These are phyloP conservation scores for Ceratobasidium sp. DNA, from an alignment of 1,284 basidiomycete species.

Conservation along the genomic window DNA sequence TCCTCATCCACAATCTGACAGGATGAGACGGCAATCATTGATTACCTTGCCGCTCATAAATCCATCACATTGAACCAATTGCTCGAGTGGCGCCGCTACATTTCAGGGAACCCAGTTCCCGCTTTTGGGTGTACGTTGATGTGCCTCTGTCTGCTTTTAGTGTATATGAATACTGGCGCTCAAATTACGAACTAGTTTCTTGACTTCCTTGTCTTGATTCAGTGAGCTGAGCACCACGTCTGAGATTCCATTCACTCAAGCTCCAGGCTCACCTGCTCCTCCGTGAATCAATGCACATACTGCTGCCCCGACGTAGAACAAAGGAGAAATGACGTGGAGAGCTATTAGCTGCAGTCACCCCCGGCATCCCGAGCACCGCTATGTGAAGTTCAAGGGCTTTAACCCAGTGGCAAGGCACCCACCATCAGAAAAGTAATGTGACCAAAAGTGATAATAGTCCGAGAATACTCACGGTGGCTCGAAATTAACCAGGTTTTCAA, in stretches of 20 bases:
- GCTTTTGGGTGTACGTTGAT: slow-evolving; percentile 14
- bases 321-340: not conserved
- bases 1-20: not conserved
- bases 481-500: not conserved
- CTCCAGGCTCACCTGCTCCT: slow-evolving; percentile 2
- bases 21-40: slow-evolving; percentile 15
- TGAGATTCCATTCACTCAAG: not conserved
- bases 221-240: not conserved
- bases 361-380: not conserved
- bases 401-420: not conserved
- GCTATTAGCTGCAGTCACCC: not conserved
- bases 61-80: slow-evolving; percentile 1
- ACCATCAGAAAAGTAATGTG: not conserved
- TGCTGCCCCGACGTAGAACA: not conserved
- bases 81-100: slow-evolving; percentile 4
- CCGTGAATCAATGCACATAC: slow-evolving; percentile 1
- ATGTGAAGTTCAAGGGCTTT: not conserved
- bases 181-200: not conserved
- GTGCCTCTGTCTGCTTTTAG: slow-evolving; percentile 3
- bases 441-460: not conserved
- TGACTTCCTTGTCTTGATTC: slow-evolving; percentile 1
- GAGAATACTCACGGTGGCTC: not conserved
- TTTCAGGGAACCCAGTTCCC: not conserved
- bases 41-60: slow-evolving; percentile 1
- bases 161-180: not conserved